Evolutionary conservation across 2,329 filamentous ascomycete species (phyloP), one percentile per base, ranked within the genome.

Genomic region (Trichoderma cornu-damae): DNA sequence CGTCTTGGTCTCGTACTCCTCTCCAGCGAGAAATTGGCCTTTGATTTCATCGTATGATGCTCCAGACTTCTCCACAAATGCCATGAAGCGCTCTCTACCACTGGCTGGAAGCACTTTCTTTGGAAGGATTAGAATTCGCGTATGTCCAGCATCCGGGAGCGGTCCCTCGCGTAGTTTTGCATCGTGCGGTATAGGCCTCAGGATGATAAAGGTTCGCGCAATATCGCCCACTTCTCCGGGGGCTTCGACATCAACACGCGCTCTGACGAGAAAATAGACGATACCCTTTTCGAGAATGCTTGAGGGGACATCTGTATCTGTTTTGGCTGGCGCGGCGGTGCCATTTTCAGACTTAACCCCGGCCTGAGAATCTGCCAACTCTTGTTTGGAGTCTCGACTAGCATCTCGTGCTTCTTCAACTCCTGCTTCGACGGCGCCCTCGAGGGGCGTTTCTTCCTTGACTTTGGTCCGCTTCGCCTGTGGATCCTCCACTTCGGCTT

Each of bases 221-320:
- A 96, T 81, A 52, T 96, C 90, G 38, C 80, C 73, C 1, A 93
- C 77, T 44, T 80, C 79, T 16, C 86, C 79, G 0, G 90, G 86
- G 6, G 89, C 79, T 4, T 90, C 82, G 24, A 89, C 79, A 50
- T 84, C 83, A 35, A 96, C 89, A 11, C 90, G 85, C 6, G 85
- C 84, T 16, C 91, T 86, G 65, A 88, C 87, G 76, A 96, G 95
- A 79, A 96, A 96, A 77, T 96, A 96, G 63, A 96, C 85, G 64
- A 94, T 81, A 3, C 91, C 91, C 66, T 94, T 96, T 67, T 96
- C 91, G 2, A 95, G 78, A 22, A 96, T 84, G 49, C 65, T 79
- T 0, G 79, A 76, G 0, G 77, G 74, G 1, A 76, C 64, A 14
- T 66, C 48, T 3, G 58, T 49, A 24, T 69, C 72, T 47, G 63